Conservation (phyloP, 768 basidiomycete genomes). For the Agaricus sinodeliciosus region DNA sequence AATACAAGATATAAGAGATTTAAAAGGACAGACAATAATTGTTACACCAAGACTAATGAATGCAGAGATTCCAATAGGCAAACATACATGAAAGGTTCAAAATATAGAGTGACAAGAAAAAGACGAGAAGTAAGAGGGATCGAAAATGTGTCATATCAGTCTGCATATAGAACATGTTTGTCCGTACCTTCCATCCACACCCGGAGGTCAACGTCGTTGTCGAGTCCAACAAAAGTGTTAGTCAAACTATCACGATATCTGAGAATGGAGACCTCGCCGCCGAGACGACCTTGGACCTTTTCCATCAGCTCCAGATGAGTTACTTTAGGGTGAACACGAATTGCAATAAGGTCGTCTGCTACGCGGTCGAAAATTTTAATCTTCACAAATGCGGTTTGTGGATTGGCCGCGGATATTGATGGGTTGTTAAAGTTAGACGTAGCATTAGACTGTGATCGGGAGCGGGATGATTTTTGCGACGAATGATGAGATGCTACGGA, state of each 20-base stretch:
- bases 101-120: not conserved
- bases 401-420: constrained; percentile 69
- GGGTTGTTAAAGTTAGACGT: constrained; percentile 54
- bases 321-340: constrained; percentile 91
- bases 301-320: constrained; percentile 82
- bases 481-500: constrained; percentile 46
- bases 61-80: not conserved
- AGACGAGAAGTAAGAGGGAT: not conserved
- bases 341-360: constrained; percentile 93
- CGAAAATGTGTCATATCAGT: constrained; percentile 28
- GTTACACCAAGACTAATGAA: constrained; percentile 4
- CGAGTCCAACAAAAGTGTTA: constrained; percentile 57
- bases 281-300: constrained; percentile 86
- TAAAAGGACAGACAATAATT: constrained; percentile 5
- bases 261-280: constrained; percentile 59
- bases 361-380: constrained; percentile 96
- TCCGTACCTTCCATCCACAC: constrained; percentile 75
- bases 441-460: constrained; percentile 53
- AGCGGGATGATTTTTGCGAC: constrained; percentile 48
- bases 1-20: constrained; percentile 3
- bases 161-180: constrained; percentile 79
- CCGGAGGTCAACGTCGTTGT: constrained; percentile 55
- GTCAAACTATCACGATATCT: constrained; percentile 71
- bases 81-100: not conserved
- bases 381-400: constrained; percentile 88